Base-by-base conservation (phyloP, 257 asterid genomes). In the Marsdenia floribunda region DNA sequence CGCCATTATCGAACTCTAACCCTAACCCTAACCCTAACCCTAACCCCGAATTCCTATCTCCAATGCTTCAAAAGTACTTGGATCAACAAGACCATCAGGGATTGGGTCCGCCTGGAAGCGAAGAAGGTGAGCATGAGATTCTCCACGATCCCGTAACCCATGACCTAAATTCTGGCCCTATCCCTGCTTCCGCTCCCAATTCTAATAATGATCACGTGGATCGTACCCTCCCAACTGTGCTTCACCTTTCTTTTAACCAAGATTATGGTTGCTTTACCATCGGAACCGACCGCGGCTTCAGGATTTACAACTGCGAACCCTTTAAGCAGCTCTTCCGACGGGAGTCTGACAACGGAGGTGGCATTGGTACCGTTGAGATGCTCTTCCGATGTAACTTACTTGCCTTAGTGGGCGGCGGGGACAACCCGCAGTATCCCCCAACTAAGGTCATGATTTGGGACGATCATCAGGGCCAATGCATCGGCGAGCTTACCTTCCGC, bases 401-500 rank as follows among this genome's bases (percentile, higher is more conserved):
- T 10, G 96, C 97, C 1, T 71, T 94, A 9, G 97, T 91, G 12
- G 98, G 98, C 26, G 97, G 98, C 4, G 96, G 94, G 35, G 88
- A 90, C 18, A 80, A 89, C 29, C 93, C 97, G 11, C 96, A 90
- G 84, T 90, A 90, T 80, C 97, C 96, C 0, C 78, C 85, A 16
- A 93, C 90, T 47, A 93, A 93, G 85, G 97, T 93, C 47, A 93
- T 93, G 98, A 91, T 93, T 67, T 93, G 98, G 98, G 97, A 93
- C 74, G 97, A 93, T 81, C 95, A 91, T 73, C 94, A 89, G 76
- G 82, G 89, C 61, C 83, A 93, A 24, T 93, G 98, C 75, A 91
- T 91, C 7, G 98, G 96, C 18, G 97, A 93, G 70, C 80, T 93
- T 0, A 87, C 95, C 16, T 93, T 93, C 64, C 80, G 98, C 85